Conservation (phyloP, 2,329 filamentous ascomycete genomes). For the Trichoderma lentiforme region DNA sequence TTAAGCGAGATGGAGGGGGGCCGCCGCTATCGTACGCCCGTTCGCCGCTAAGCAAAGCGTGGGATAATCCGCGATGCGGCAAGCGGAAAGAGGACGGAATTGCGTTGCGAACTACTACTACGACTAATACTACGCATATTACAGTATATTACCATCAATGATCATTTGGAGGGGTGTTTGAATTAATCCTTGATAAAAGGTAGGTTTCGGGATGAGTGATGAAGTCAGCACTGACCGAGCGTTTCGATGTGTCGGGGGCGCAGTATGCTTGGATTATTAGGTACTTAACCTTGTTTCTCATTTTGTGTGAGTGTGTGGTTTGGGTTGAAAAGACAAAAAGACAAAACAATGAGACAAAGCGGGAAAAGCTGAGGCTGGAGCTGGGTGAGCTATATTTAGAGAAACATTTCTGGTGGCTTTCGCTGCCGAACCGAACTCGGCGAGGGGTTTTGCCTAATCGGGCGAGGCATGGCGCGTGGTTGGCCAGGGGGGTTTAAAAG, state of each 20-base stretch:
- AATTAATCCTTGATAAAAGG: neutral
- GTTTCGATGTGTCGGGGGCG: neutral
- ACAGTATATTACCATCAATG: neutral
- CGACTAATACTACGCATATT: neutral
- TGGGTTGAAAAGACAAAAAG: neutral
- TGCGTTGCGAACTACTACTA: neutral
- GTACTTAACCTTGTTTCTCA: neutral
- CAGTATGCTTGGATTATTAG: neutral
- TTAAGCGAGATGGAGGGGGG: conserved; percentile 8
- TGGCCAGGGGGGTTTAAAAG: neutral
- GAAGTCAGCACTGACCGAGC: neutral
- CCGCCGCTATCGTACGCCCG: neutral
- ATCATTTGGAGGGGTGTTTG: neutral
- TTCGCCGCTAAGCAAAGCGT: neutral
- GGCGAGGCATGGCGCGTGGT: conserved; percentile 10
- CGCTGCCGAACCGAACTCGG: neutral
- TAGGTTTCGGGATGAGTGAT: neutral
- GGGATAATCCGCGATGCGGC: neutral
- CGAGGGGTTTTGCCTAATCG: conserved; percentile 6
- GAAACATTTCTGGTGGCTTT: neutral
- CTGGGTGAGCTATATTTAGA: conserved; percentile 7
- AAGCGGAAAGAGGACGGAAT: neutral
- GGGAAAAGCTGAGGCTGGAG: neutral
- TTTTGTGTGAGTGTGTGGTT: neutral
- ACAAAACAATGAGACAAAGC: neutral